Evolutionary conservation across 2,329 filamentous ascomycete species (phyloP).

Genomic region (Cladobotryum mycophilum): DNA sequence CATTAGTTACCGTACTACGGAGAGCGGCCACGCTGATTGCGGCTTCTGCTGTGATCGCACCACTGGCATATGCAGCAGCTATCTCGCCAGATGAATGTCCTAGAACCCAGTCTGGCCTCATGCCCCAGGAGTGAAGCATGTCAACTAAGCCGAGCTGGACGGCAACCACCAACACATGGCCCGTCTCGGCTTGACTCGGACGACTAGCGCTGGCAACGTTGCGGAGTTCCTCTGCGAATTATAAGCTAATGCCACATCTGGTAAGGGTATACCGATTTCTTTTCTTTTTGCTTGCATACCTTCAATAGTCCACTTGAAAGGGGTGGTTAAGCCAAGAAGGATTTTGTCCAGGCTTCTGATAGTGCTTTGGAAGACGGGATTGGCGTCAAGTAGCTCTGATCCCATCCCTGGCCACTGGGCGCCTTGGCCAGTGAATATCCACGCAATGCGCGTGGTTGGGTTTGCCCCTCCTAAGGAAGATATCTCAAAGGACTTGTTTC

Average conservation of each 20-base stretch:
- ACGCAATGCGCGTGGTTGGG: not conserved
- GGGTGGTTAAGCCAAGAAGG: not conserved
- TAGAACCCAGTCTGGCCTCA: conserved; percentile 29
- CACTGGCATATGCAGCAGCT: conserved; percentile 37
- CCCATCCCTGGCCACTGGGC: conserved; percentile 30
- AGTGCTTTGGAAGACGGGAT: conserved; percentile 4
- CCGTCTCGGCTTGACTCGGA: conserved; percentile 19
- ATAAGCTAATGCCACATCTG: too few relatives aligned
- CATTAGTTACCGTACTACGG: conserved; percentile 31
- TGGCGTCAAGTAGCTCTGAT: conserved; percentile 14
- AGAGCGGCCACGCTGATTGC: conserved; percentile 35
- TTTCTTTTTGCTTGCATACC: conserved; percentile 17
- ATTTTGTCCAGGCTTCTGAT: conserved; percentile 10
- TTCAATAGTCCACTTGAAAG: conserved; percentile 14
- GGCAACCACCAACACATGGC: conserved; percentile 37
- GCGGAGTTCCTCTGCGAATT: too few relatives aligned
- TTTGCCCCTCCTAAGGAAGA: not conserved
- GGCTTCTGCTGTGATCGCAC: conserved; percentile 26
- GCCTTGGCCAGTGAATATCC: conserved; percentile 31
- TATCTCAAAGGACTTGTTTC: not conserved
- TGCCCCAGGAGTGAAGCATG: conserved; percentile 25
- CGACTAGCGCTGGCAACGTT: conserved; percentile 7
- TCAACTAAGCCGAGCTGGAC: conserved; percentile 39
- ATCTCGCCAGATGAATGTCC: conserved; percentile 41
- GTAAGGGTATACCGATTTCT: too few relatives aligned